Evolutionary conservation across 2,329 filamentous ascomycete species (phyloP), one percentile per base, ranked within the genome.

Genomic region (Nakataea oryzae): DNA sequence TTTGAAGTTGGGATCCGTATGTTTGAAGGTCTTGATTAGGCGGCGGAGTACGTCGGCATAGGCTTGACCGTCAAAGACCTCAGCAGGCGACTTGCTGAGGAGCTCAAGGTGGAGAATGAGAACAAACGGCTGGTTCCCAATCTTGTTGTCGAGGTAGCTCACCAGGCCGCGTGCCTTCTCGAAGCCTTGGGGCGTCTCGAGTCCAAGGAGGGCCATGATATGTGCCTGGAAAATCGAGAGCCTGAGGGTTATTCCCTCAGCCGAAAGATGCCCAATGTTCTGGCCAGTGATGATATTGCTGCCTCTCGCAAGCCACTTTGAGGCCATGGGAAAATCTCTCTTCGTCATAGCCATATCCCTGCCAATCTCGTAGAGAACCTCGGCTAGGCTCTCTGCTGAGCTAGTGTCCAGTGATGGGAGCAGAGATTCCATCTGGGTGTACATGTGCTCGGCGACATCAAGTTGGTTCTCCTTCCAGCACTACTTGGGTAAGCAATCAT

Each of bases 401-500:
- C 73, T 65, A 0, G 80, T 72, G 56, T 86, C 79, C 2, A 83
- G 70, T 0, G 61, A 68, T 27, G 68, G 69, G 50, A 67, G 72
- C 12, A 74, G 71, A n/a, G 64, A 74, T 67, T 76, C 74, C 1
- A 84, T 74, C 67, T 89, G 89, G 47, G 73, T 74, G 72, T 88
- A 93, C 79, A 95, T 85, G 71, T 91, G 85, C 62, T 96, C 90
- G 30, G 90, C 90, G 58, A 92, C 82, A 63, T 93, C 89, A 17
- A 89, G 78, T 54, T 87, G 83, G 54, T 84, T 79, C 69, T 92
- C 86, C 67, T 86, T 85, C 86, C 88, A 96, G 32, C 87, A 83
- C 90, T 64, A 55, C 1, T 13, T n/a, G 8, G 17, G 12, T 8
- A 17, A 32, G 62, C 65, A 30, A 67, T 62, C 26, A 34, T 26